phyloP scores from a whole-genome alignment of 192 early-diverging fungal genomes.

The Kickxella alabastrina region DNA sequence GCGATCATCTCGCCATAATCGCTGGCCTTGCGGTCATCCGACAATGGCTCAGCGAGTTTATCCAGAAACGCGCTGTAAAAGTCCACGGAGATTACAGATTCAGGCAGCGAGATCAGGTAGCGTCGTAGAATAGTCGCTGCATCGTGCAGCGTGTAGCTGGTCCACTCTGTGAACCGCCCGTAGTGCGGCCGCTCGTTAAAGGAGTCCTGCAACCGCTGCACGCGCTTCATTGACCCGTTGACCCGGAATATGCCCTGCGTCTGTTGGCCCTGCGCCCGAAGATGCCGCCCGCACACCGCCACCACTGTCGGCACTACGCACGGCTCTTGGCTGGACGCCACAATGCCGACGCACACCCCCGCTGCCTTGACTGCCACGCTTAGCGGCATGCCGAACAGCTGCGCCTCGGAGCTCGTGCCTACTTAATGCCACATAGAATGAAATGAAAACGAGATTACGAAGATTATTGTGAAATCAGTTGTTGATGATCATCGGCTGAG shows the following conservation, averaged over 20 bases:
- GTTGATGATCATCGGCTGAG: too few species aligned
- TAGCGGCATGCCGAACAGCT: slow-evolving; percentile 44
- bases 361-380: slow-evolving; percentile 21
- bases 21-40: slow-evolving; percentile 30
- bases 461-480: background rate
- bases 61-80: slow-evolving; percentile 64
- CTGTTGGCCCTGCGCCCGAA: slow-evolving; percentile 48
- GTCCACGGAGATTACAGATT: slow-evolving; percentile 66
- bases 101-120: slow-evolving; percentile 68
- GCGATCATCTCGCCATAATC: slow-evolving; percentile 60
- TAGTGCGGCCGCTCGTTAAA: slow-evolving; percentile 65
- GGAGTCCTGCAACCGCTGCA: slow-evolving; percentile 61
- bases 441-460: background rate
- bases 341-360: slow-evolving; percentile 34
- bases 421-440: background rate
- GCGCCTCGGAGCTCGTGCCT: slow-evolving; percentile 22
- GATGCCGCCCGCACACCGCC: slow-evolving; percentile 45
- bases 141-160: slow-evolving; percentile 71
- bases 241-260: slow-evolving; percentile 73
- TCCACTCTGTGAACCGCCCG: slow-evolving; percentile 61
- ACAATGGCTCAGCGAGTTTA: slow-evolving; percentile 52
- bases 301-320: slow-evolving; percentile 48
- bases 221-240: slow-evolving; percentile 69
- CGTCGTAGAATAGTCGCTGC: slow-evolving; percentile 71
- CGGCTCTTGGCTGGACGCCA: slow-evolving; percentile 31